Evolutionary conservation across 2,329 filamentous ascomycete species (phyloP), one percentile per base, ranked within the genome.

Genomic region (Dichotomopilus funicola): DNA sequence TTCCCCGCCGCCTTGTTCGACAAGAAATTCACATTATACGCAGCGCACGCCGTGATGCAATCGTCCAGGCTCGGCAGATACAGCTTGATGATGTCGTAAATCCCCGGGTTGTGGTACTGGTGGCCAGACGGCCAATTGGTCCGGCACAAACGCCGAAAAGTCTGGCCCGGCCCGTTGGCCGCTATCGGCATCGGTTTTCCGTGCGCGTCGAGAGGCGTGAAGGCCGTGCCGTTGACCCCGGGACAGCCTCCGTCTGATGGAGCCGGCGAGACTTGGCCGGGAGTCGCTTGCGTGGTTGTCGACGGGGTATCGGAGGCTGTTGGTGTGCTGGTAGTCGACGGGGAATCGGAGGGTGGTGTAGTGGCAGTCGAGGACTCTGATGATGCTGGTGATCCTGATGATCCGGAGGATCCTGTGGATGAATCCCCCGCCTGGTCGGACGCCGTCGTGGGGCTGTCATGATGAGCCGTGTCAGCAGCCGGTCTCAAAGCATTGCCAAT

Each of bases 41-140:
- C 31, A 1, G 62, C 62, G 49, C 62, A 63, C 19, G 59, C 51
- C 8, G 49, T 44, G 35, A 64, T 63, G 50, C 62, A 64, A 7
- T 56, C 58, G 31, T 62, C 58, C 12, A 64, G 57, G 10, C 56
- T 62, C 10, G 61, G 52, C 44, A 59, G 42, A 46, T 61, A 63
- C n/a, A 56, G 10, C 48, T 57, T 62, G n/a, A 63, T 35, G 38
- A 64, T 61, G 55, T 63, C 58, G 48, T 54, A 45, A 36, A 59
- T 45, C 3, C 31, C 10, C 10, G 52, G 56, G 53, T 64, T 64
- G 27, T 61, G 59, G 19, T 48, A 58, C 0, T 10, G 40, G 4
- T 47, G 54, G n/a, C 57, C 56, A 1, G 61, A 49, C 19, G 52
- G 52, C 34, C 59, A 62, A 55, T 63, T 62, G 31, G 57, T 61